A percentile compares a stretch with the other conserved stretches of the same genome.
Conservation (phyloP, 2,329 filamentous ascomycete species). For the Aspergillus neotritici region DNA sequence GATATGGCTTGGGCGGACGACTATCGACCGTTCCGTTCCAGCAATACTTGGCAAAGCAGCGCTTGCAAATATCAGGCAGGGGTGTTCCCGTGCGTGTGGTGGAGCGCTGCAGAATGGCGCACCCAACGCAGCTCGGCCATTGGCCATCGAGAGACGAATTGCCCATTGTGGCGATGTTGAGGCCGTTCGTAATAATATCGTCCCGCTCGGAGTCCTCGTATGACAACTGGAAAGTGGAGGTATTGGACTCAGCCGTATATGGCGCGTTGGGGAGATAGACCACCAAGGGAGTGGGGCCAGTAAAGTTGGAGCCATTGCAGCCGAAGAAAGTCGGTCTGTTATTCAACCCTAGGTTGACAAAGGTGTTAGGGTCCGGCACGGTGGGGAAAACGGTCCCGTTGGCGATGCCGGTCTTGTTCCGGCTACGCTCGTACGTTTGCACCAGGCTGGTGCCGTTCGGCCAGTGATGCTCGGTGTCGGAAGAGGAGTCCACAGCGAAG, state of each 20-base stretch:
- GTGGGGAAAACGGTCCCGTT: conserved; percentile 68
- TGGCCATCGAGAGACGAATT: conserved; percentile 68
- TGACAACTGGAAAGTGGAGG: conserved; percentile 65
- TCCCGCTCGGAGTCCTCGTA: conserved; percentile 66
- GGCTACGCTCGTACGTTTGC: conserved; percentile 65
- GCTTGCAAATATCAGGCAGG: conserved; percentile 64
- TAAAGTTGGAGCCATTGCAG: conserved; percentile 54
- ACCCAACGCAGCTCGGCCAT: conserved; percentile 82
- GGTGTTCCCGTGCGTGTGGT: conserved; percentile 63
- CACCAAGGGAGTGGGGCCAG: conserved; percentile 45
- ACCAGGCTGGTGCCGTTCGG: conserved; percentile 72
- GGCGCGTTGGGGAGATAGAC: conserved; percentile 87
- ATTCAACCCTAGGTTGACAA: conserved; percentile 72
- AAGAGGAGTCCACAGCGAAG: conserved; percentile 73
- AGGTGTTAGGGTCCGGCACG: conserved; percentile 69
- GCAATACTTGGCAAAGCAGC: conserved; percentile 80
- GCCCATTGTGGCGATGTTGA: conserved; percentile 72
- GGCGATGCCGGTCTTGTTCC: conserved; percentile 48
- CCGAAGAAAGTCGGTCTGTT: conserved; percentile 73
- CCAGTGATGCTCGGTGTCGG: conserved; percentile 64
- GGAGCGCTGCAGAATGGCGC: conserved; percentile 74
- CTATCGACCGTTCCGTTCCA: conserved; percentile 72
- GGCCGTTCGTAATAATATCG: conserved; percentile 79
- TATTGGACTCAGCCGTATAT: conserved; percentile 70
- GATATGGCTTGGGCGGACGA: conserved; percentile 36